These are phyloP conservation scores for Cyclotella baltica DNA, from an alignment of 108 stramenopile genomes.

Conservation along the genomic window DNA sequence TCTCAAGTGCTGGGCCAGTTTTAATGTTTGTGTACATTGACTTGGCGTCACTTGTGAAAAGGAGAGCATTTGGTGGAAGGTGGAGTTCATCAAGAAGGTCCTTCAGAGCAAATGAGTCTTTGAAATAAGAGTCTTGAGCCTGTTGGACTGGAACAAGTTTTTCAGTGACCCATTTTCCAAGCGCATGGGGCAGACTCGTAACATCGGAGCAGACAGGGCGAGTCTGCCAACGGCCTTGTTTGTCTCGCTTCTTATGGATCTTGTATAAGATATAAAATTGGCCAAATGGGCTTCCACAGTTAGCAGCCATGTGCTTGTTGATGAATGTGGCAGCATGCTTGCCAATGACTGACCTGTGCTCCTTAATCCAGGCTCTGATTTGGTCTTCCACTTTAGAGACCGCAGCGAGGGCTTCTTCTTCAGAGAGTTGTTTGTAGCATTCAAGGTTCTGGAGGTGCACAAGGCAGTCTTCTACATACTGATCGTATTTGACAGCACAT, in stretches of 20 bases:
- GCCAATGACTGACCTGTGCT: background rate
- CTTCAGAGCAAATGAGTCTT: conserved; percentile 8
- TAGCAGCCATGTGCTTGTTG: background rate
- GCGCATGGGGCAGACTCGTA: background rate
- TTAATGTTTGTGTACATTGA: conserved; percentile 32
- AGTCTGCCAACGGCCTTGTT: background rate
- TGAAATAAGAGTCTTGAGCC: conserved; percentile 3
- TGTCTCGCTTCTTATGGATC: conserved; percentile 5
- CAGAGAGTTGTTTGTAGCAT: background rate
- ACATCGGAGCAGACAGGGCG: conserved; percentile 18
- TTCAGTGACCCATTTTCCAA: conserved; percentile 16
- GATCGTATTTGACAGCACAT: conserved; percentile 1
- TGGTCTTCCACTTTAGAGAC: background rate
- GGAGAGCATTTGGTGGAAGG: conserved; percentile 25
- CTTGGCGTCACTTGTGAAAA: conserved; percentile 23
- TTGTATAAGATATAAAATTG: conserved; percentile 8
- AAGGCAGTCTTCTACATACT: conserved; percentile 6
- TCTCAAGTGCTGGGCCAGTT: background rate
- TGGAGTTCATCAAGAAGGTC: background rate
- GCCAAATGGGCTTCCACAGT: background rate
- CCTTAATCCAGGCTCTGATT: background rate
- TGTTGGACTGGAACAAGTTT: background rate
- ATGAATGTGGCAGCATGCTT: background rate
- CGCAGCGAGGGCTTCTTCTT: background rate
- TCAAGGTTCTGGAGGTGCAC: background rate